These are phyloP conservation scores for Tolypocladium guangdongense DNA, from an alignment of 2,329 filamentous ascomycete genomes.

Conservation along the genomic window DNA sequence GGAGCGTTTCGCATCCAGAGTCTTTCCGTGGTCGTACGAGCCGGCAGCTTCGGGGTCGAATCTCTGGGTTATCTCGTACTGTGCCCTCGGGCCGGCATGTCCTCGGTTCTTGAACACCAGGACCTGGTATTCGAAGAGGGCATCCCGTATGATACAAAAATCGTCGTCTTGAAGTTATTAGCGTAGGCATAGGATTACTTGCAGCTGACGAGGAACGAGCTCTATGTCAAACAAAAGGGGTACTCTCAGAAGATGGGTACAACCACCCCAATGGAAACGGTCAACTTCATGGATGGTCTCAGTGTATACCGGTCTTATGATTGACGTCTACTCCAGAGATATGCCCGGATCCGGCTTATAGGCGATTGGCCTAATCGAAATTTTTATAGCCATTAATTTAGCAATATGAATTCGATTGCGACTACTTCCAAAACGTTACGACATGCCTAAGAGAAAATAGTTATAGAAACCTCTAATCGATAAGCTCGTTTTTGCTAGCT, in stretches of 20 bases:
- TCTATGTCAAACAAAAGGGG: not conserved
- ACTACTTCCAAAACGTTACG: too few species aligned
- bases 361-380: not conserved
- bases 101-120: not conserved
- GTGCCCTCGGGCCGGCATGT: constrained; percentile 24
- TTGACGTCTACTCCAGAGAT: not conserved
- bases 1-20: constrained; percentile 50
- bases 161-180: not conserved
- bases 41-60: constrained; percentile 57
- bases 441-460: not conserved
- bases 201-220: rapidly evolving
- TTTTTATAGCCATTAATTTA: not conserved
- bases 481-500: not conserved
- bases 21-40: constrained; percentile 67
- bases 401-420: not conserved
- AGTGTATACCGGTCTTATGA: not conserved
- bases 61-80: constrained; percentile 61
- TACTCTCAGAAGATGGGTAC: too few species aligned
- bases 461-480: not conserved
- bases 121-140: not conserved
- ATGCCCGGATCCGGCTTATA: not conserved
- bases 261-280: not conserved
- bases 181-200: not conserved
- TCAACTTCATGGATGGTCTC: not conserved
- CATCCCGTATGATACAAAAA: not conserved